Evolutionary conservation across 2,329 filamentous ascomycete genomes (phyloP), one percentile per base, ranked within the genome.

Genomic region (Calycina herbarum): DNA sequence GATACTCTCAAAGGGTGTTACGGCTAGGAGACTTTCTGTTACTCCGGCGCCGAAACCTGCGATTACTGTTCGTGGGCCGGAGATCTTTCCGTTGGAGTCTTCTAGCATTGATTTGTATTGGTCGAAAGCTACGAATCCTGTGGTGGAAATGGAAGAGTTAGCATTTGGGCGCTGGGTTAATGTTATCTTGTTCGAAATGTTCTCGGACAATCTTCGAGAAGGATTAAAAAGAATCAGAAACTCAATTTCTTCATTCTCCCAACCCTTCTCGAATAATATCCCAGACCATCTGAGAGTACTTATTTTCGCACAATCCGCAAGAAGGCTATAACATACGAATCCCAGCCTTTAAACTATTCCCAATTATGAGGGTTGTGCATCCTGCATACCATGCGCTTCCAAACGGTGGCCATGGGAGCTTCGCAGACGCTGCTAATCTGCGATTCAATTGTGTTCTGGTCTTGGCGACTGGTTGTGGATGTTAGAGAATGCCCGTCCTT

Each of bases 1-100:
- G 80, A 99, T 97, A 74, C 92, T 96, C 81, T 99, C 95, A 66
- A 96, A 97, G 0, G 95, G 95, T 40, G 95, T 99, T 40, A 99
- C 95, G 11, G 95, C 95, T 2, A 99, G 81, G 61, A 97, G 80
- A 3, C 92, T 96, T 81, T 99, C 95, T 2, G 94, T 98, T 61
- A 96, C 91, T 64, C 95, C 95, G 8, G 95, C 95, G 66, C 94
- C 92, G 75, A 99, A 97, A 2, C 95, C 95, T 51, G 94, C 94
- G 66, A 97, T 86, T 1, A 98, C 95, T 1, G 94, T 98, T 70
- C 90, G 86, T 15, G 94, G 94, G 0, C 95, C 94, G 3, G 91
- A 93, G 54, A 98, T 90, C 71, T 94, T 94, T 72, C 95, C 95
- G 70, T 95, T 84, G 59, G 87, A 86, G 78, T 97, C 94, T 75